Conservation (phyloP, 2,329 filamentous ascomycete genomes). For the Cladosporium sp. region DNA sequence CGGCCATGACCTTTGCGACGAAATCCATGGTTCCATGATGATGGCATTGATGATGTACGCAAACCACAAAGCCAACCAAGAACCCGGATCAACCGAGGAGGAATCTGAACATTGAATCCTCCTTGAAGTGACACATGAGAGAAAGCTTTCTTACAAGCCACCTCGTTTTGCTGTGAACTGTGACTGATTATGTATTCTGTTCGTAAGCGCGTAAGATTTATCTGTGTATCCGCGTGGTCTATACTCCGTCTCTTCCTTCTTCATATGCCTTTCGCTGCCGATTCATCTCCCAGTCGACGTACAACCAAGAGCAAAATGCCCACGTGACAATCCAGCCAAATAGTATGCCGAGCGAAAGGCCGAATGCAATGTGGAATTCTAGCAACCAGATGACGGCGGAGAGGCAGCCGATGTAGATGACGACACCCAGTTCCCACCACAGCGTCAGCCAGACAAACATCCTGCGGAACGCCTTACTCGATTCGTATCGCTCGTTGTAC, state of each 20-base stretch:
- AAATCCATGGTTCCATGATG: no score
- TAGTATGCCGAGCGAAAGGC: conserved; percentile 23
- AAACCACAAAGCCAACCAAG: no score
- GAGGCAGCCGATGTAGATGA: conserved; percentile 24
- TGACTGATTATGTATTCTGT: neutral
- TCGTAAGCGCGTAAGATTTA: neutral
- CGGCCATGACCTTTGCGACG: no score
- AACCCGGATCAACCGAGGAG: no score
- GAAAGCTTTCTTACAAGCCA: no score
- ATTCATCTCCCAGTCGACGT: conserved; percentile 26
- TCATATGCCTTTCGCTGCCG: conserved; percentile 25
- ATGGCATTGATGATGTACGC: no score
- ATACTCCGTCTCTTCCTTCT: conserved; percentile 19
- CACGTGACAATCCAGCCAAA: conserved; percentile 26
- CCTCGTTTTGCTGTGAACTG: no score
- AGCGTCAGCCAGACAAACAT: conserved; percentile 27
- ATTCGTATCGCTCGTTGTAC: conserved; percentile 28
- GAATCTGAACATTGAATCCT: no score
- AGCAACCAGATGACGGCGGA: conserved; percentile 28
- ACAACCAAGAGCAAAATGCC: conserved; percentile 17
- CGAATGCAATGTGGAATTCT: conserved; percentile 27
- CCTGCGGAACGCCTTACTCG: conserved; percentile 23
- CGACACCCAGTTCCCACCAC: conserved; percentile 26
- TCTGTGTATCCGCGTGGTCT: neutral
- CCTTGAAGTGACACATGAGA: no score